Conservation (phyloP, 306 rosid genomes). For the Prunus padus region DNA sequence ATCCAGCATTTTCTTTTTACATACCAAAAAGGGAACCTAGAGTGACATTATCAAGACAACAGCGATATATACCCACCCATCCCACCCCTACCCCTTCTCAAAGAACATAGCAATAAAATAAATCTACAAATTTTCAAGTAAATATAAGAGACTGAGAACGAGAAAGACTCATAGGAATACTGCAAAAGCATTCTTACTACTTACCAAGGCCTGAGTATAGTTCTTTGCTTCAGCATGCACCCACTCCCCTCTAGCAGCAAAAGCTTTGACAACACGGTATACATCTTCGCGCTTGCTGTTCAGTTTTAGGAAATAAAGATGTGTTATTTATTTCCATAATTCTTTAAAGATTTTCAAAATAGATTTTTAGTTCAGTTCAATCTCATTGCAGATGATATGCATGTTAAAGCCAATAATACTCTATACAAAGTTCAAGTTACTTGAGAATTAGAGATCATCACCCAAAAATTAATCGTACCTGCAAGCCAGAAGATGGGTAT, state of each 20-base stretch:
- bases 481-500: conserved; percentile 69
- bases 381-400: neutral
- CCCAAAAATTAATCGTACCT: conserved; percentile 44
- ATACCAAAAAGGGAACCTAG: neutral
- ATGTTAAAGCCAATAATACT: neutral
- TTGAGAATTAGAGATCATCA: conserved; percentile 5
- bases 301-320: conserved; percentile 31
- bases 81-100: too few species aligned
- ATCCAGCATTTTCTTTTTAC: conserved; percentile 31
- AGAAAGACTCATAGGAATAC: neutral
- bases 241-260: conserved; percentile 69
- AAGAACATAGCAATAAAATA: too few species aligned
- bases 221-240: conserved; percentile 64
- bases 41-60: neutral
- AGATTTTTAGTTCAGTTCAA: neutral
- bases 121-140: neutral
- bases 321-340: conserved; percentile 28
- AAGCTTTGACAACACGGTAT: conserved; percentile 72
- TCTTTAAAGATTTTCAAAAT: neutral
- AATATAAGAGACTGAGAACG: neutral
- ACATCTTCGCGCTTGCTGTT: conserved; percentile 88
- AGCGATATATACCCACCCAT: neutral
- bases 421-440: neutral
- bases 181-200: conserved; percentile 19
- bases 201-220: conserved; percentile 72